phyloP scores from a whole-genome alignment of 2,329 filamentous ascomycete genomes.

The Macrophomina phaseolina region DNA sequence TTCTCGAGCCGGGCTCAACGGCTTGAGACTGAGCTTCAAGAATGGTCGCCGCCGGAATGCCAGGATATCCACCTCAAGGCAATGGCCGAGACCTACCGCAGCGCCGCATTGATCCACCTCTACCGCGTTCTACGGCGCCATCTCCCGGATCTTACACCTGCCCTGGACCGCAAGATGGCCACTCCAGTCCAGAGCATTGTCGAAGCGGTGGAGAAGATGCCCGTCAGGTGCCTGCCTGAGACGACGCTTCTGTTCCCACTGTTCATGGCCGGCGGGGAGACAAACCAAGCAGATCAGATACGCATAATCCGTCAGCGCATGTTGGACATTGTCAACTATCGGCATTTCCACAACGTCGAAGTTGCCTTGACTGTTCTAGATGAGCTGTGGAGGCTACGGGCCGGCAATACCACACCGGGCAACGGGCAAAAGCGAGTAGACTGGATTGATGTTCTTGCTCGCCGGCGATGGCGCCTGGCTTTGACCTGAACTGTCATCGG shows the following conservation, averaged over 20 bases:
- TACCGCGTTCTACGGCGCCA: constrained; percentile 24
- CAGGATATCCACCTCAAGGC: constrained; percentile 22
- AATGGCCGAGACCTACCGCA: constrained; percentile 27
- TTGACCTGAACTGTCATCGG: constrained; percentile 10
- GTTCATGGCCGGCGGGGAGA: constrained; percentile 27
- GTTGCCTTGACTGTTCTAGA: constrained; percentile 26
- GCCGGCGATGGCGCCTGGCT: constrained; percentile 22
- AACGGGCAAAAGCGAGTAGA: constrained; percentile 11
- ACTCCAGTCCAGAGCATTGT: constrained; percentile 22
- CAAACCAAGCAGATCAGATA: constrained; percentile 14
- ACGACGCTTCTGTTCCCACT: constrained; percentile 23
- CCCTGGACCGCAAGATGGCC: constrained; percentile 24
- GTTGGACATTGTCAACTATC: constrained; percentile 24
- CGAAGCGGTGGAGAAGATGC: constrained; percentile 26
- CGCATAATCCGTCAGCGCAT: constrained; percentile 26
- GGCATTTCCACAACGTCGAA: constrained; percentile 27
- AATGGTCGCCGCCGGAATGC: constrained; percentile 23
- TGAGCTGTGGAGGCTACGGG: constrained; percentile 26
- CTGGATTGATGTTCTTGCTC: constrained; percentile 26
- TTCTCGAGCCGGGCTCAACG: constrained; percentile 23
- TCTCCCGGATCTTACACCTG: constrained; percentile 19
- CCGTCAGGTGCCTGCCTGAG: constrained; percentile 25
- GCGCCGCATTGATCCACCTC: constrained; percentile 25
- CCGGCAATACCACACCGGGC: constrained; percentile 9
- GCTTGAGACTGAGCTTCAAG: constrained; percentile 20